phyloP scores from a whole-genome alignment of 441 rosid genomes.

The Erodium moschatum region DNA sequence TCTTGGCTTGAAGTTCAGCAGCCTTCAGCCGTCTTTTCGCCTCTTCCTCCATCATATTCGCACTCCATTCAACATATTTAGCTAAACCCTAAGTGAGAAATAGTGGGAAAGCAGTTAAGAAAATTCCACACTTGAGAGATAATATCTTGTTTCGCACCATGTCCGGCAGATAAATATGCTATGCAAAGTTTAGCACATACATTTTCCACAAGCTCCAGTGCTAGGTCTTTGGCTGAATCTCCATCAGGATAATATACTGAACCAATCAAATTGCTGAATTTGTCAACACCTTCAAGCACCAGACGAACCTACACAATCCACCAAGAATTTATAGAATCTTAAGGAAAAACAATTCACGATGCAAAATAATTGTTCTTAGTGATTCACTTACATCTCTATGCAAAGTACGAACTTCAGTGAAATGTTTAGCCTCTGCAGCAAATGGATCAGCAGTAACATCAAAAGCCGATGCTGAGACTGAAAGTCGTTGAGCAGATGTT shows the following conservation, averaged over 20 bases:
- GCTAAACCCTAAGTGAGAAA: constrained; percentile 61
- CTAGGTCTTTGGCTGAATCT: constrained; percentile 73
- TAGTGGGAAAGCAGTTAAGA: constrained; percentile 9
- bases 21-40: constrained; percentile 63
- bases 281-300: constrained; percentile 94
- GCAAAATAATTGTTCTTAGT: constrained; percentile 12
- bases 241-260: constrained; percentile 83
- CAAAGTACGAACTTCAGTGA: constrained; percentile 77
- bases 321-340: constrained; percentile 21
- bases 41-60: constrained; percentile 92
- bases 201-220: constrained; percentile 84
- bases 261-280: constrained; percentile 84
- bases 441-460: constrained; percentile 76
- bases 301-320: constrained; percentile 67
- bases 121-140: constrained; percentile 1
- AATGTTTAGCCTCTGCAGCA: constrained; percentile 76
- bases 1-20: constrained; percentile 89
- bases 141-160: not conserved
- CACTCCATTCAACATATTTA: constrained; percentile 97
- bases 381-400: constrained; percentile 62
- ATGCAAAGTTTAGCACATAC: constrained; percentile 34
- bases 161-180: not conserved
- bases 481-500: constrained; percentile 72
- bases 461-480: constrained; percentile 20
- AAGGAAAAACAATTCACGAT: constrained; percentile 10